phyloP scores from a whole-genome alignment of 2,329 filamentous ascomycete genomes.

The Didymella pomorum region DNA sequence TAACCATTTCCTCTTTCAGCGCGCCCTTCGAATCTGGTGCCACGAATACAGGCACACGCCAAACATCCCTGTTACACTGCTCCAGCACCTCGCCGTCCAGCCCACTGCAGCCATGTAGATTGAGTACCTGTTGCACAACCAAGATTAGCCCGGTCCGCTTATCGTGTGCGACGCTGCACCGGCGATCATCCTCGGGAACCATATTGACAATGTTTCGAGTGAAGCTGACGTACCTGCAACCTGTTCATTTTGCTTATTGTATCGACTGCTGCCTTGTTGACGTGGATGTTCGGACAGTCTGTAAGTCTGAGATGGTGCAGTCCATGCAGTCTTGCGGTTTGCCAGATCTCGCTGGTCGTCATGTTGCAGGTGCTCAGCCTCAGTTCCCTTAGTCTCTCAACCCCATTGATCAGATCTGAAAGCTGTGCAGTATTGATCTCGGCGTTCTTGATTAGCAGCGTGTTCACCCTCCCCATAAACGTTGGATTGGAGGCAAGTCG shows the following conservation, averaged over 20 bases:
- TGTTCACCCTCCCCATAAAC: not conserved
- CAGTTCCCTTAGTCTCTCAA: not conserved
- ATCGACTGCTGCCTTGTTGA: conserved; percentile 5
- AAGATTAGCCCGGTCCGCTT: conserved; percentile 26
- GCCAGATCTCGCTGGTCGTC: conserved; percentile 15
- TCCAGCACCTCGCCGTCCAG: conserved; percentile 31
- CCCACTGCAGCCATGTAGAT: conserved; percentile 39
- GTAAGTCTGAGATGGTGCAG: not conserved
- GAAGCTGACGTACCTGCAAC: conserved; percentile 16
- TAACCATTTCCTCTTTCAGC: conserved; percentile 23
- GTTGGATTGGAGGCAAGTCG: not conserved
- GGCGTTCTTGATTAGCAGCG: conserved; percentile 1
- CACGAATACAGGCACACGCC: conserved; percentile 38
- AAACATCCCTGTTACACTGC: conserved; percentile 33
- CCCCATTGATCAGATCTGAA: not conserved
- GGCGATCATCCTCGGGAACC: conserved; percentile 4
- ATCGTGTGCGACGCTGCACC: conserved; percentile 34
- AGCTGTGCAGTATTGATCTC: conserved; percentile 3
- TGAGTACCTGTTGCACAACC: conserved; percentile 32
- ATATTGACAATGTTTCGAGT: not conserved
- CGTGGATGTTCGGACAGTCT: conserved; percentile 3
- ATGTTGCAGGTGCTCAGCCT: conserved; percentile 10
- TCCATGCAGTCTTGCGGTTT: accelerated
- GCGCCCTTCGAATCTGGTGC: conserved; percentile 23
- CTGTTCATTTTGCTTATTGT: conserved; percentile 19